phyloP scores from a whole-genome alignment of 805 yeast species.

The Kodamaea leandrae region DNA sequence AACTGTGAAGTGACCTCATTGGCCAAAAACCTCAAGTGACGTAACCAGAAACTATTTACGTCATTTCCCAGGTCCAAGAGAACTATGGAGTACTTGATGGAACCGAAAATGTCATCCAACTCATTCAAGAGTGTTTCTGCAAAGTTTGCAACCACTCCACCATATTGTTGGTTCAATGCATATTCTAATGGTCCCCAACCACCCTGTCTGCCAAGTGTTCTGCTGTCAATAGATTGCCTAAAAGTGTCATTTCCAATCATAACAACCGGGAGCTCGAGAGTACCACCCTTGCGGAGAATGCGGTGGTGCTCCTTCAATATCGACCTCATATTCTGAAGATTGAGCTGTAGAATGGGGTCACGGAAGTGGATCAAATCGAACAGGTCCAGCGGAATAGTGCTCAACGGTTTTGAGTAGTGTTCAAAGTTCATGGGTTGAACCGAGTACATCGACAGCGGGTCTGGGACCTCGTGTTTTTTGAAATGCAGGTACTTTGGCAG shows the following conservation, averaged over 20 bases:
- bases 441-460: conserved; percentile 16
- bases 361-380: conserved; percentile 38
- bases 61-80: conserved; percentile 31
- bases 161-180: conserved; percentile 13
- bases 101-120: conserved; percentile 30
- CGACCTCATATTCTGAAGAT: conserved; percentile 22
- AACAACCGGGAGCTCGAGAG: conserved; percentile 31
- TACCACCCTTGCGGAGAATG: conserved; percentile 35
- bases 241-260: conserved; percentile 13
- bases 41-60: conserved; percentile 28
- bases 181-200: conserved; percentile 12
- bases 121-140: conserved; percentile 22
- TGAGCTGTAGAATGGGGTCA: conserved; percentile 35
- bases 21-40: conserved; percentile 27
- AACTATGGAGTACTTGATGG: conserved; percentile 30
- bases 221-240: conserved; percentile 8
- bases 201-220: background rate
- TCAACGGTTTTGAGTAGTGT: conserved; percentile 19
- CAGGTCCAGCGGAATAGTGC: conserved; percentile 9
- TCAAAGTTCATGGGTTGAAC: conserved; percentile 34
- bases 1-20: conserved; percentile 34
- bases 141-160: conserved; percentile 27
- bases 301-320: conserved; percentile 34
- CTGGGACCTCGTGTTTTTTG: conserved; percentile 16
- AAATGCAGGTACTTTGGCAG: conserved; percentile 17